These are phyloP conservation scores for Tricholoma saponaceum DNA, from an alignment of 768 basidiomycete species.

Conservation along the genomic window DNA sequence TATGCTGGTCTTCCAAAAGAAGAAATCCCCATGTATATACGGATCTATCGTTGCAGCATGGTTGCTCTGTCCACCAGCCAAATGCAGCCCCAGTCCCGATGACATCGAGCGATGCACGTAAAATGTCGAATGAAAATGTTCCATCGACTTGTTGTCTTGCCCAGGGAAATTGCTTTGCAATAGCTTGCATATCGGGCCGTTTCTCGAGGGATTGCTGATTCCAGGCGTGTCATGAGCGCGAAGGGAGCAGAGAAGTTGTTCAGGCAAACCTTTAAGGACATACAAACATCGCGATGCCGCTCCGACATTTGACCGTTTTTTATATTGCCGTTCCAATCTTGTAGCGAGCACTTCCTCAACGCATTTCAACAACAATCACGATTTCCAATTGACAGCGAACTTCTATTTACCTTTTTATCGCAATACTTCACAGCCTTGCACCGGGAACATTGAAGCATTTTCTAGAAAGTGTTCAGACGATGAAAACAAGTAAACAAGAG, in stretches of 20 bases:
- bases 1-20: slow-evolving; percentile 25
- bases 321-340: slow-evolving; percentile 1
- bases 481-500: neutral
- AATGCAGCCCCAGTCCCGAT: slow-evolving; percentile 31
- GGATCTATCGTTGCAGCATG: slow-evolving; percentile 10
- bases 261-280: neutral
- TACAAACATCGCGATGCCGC: slow-evolving; percentile 1
- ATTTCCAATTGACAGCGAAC: neutral
- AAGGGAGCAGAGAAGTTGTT: neutral
- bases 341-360: slow-evolving; percentile 1
- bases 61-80: slow-evolving; percentile 35
- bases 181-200: slow-evolving; percentile 12
- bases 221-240: too few species aligned
- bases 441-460: slow-evolving; percentile 1
- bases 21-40: slow-evolving; percentile 28
- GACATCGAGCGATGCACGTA: slow-evolving; percentile 16
- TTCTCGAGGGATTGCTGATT: neutral
- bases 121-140: slow-evolving; percentile 8
- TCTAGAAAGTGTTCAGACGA: neutral
- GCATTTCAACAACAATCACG: neutral
- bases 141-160: slow-evolving; percentile 10
- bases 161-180: slow-evolving; percentile 23
- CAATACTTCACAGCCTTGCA: slow-evolving; percentile 10
- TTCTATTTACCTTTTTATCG: slow-evolving; percentile 1
- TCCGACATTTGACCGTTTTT: neutral